Conservation (phyloP, 2,329 filamentous ascomycete genomes). For the Diaporthe sp. region DNA sequence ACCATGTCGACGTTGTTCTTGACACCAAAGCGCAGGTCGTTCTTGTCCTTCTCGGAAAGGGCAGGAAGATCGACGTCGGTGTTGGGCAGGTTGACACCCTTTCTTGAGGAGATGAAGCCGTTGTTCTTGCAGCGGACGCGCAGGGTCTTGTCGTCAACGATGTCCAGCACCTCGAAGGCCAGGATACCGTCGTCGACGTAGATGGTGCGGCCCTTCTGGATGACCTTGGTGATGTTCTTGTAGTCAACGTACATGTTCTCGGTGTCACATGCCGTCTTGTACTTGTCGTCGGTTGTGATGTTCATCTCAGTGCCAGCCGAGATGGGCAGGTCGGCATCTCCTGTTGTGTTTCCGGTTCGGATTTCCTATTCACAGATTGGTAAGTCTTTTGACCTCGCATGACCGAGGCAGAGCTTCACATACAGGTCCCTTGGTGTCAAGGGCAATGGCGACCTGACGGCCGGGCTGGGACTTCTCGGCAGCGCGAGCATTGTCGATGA, state of each 20-base stretch:
- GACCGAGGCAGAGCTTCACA: background rate
- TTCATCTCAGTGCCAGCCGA: slow-evolving; percentile 86
- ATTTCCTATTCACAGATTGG: slow-evolving; percentile 37
- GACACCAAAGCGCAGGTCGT: slow-evolving; percentile 93
- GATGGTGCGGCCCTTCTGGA: slow-evolving; percentile 89
- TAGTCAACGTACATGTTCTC: slow-evolving; percentile 99
- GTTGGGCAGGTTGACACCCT: slow-evolving; percentile 99
- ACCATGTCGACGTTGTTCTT: slow-evolving; percentile 99
- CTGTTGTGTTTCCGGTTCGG: slow-evolving; percentile 72
- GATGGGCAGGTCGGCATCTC: slow-evolving; percentile 84
- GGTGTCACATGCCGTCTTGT: slow-evolving; percentile 85
- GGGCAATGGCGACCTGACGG: slow-evolving; percentile 93
- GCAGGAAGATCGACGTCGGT: slow-evolving; percentile 98
- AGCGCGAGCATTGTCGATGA: slow-evolving; percentile 94
- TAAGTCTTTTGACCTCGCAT: background rate
- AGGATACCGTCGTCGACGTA: slow-evolving; percentile 99
- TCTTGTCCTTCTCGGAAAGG: slow-evolving; percentile 97
- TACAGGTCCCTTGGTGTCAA: slow-evolving; percentile 76
- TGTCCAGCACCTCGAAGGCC: slow-evolving; percentile 91
- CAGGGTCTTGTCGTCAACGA: slow-evolving; percentile 90
- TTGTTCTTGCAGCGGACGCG: slow-evolving; percentile 93
- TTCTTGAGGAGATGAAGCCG: slow-evolving; percentile 97
- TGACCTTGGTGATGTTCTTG: slow-evolving; percentile 99
- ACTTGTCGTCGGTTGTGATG: slow-evolving; percentile 96
- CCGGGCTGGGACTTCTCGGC: slow-evolving; percentile 84